Conservation (phyloP, 148 eudicot genomes). For the Chenopodium formosanum region DNA sequence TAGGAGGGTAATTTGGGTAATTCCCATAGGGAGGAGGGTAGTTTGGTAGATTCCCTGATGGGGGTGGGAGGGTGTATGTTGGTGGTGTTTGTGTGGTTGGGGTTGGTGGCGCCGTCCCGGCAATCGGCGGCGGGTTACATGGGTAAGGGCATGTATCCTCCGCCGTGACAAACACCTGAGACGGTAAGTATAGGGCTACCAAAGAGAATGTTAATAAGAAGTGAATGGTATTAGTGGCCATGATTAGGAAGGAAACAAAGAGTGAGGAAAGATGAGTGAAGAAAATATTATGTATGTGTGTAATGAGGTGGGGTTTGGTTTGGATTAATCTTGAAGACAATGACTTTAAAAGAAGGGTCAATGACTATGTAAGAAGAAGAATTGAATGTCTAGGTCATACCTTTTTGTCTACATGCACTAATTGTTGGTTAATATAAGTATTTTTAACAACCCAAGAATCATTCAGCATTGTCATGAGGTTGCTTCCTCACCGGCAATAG, state of each 20-base stretch:
- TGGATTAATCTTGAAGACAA: background rate
- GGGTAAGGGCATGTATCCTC: conserved; percentile 25
- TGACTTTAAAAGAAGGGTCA: background rate
- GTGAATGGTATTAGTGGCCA: conserved; percentile 7
- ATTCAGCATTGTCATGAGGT: background rate
- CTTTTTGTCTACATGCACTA: conserved; percentile 2
- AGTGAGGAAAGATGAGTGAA: background rate
- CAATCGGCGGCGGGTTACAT: conserved; percentile 16
- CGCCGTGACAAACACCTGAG: background rate
- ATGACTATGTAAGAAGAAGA: background rate
- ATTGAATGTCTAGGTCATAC: background rate
- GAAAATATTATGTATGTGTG: background rate
- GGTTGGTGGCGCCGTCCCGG: conserved; percentile 9
- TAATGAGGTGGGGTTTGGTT: background rate
- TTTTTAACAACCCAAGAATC: background rate
- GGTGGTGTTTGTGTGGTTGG: conserved; percentile 12
- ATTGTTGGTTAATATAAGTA: background rate
- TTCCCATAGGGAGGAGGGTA: conserved; percentile 8
- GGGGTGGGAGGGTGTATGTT: conserved; percentile 7
- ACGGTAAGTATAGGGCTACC: background rate
- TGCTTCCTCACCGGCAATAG: background rate
- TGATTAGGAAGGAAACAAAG: background rate
- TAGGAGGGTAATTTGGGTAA: background rate
- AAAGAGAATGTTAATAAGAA: background rate
- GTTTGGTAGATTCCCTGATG: conserved; percentile 2